phyloP scores from a whole-genome alignment of 2,329 filamentous ascomycete species.

The Thielaviopsis ethacetica region DNA sequence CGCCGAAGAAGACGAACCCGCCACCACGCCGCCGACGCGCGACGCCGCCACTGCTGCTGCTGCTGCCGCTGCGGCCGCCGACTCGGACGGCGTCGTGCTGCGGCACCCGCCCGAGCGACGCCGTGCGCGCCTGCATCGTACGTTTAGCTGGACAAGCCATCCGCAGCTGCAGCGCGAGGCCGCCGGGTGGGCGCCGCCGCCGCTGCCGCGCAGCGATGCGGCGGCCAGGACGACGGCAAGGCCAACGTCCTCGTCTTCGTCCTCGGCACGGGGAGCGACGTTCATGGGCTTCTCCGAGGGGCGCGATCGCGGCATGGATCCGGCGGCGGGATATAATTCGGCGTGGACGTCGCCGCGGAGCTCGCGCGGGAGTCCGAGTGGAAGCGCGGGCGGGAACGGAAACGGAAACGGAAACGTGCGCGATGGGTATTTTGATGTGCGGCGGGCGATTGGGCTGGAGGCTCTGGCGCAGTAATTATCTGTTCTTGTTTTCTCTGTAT shows the following conservation, averaged over 20 bases:
- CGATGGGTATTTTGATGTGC: conserved; percentile 5
- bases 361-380: not conserved
- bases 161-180: not conserved
- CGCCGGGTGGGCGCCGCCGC: not conserved
- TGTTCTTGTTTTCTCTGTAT: not conserved
- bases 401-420: not conserved
- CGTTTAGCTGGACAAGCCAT: not conserved
- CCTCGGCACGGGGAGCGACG: conserved; percentile 1
- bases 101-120: not conserved
- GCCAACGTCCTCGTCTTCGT: not conserved
- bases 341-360: conserved; percentile 6
- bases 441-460: conserved; percentile 4
- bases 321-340: not conserved
- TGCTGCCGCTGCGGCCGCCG: not conserved
- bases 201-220: not conserved
- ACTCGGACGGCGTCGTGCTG: not conserved
- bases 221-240: too few relatives aligned
- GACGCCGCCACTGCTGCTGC: too few relatives aligned
- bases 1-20: not conserved
- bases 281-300: conserved; percentile 11
- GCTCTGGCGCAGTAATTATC: conserved; percentile 2
- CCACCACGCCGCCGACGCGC: not conserved
- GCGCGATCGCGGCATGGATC: conserved; percentile 7
- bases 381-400: not conserved
- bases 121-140: not conserved